These are phyloP conservation scores for Amanita jacksonii DNA, from an alignment of 768 basidiomycete genomes.

Conservation along the genomic window DNA sequence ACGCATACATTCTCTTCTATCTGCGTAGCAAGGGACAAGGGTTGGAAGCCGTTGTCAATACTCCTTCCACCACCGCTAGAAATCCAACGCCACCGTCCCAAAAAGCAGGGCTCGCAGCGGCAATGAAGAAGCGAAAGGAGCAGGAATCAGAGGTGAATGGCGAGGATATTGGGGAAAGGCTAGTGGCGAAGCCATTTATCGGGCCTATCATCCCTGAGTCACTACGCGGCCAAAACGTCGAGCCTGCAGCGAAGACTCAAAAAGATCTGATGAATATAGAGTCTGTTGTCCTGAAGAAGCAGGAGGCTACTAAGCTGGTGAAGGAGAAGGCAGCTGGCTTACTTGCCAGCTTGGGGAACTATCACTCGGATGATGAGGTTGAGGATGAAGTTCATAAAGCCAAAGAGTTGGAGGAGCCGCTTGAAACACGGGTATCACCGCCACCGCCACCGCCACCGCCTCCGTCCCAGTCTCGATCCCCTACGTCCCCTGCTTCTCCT, in stretches of 20 bases:
- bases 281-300: slow-evolving; percentile 40
- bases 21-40: slow-evolving; percentile 71
- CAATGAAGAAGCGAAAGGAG: slow-evolving; percentile 39
- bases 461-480: too few species aligned
- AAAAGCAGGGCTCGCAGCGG: slow-evolving; percentile 35
- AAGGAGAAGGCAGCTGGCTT: slow-evolving; percentile 6
- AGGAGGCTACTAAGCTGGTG: slow-evolving; percentile 31
- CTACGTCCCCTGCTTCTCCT: background rate
- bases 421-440: background rate
- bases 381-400: background rate
- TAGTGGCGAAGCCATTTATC: slow-evolving; percentile 45
- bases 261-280: slow-evolving; percentile 36
- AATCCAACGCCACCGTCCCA: slow-evolving; percentile 15
- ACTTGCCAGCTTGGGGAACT: slow-evolving; percentile 13
- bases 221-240: slow-evolving; percentile 17
- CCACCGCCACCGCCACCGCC: background rate
- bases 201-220: slow-evolving; percentile 57
- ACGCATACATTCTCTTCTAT: slow-evolving; percentile 93
- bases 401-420: background rate
- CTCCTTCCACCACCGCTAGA: slow-evolving; percentile 13
- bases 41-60: slow-evolving; percentile 51
- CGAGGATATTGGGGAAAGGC: slow-evolving; percentile 42
- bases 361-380: slow-evolving; percentile 8
- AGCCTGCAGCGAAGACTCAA: slow-evolving; percentile 12
- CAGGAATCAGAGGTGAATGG: slow-evolving; percentile 33